phyloP scores from a whole-genome alignment of 2,329 filamentous ascomycete species.

The Aspergillus uvarum region DNA sequence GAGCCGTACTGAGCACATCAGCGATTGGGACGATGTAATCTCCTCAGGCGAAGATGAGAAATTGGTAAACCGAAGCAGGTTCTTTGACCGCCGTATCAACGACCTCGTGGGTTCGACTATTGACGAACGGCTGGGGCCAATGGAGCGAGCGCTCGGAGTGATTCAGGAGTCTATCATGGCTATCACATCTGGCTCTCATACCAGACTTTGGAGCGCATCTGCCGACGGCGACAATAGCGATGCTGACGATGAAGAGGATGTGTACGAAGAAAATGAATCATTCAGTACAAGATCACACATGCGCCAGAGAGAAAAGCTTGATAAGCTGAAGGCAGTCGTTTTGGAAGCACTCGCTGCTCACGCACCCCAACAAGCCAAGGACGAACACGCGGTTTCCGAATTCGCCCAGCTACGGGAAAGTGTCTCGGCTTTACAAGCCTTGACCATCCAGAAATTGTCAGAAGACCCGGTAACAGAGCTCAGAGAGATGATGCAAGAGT shows the following conservation, averaged over 20 bases:
- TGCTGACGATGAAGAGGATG: constrained; percentile 91
- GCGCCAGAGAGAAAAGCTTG: constrained; percentile 66
- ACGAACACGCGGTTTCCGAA: constrained; percentile 34
- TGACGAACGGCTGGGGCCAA: constrained; percentile 71
- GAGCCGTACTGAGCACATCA: constrained; percentile 63
- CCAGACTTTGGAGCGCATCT: constrained; percentile 64
- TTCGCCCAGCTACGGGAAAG: constrained; percentile 41
- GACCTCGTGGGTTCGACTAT: constrained; percentile 77
- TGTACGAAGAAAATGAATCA: constrained; percentile 51
- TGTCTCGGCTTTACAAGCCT: constrained; percentile 42
- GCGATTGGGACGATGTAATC: constrained; percentile 90
- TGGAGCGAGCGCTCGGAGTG: constrained; percentile 73
- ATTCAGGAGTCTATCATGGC: constrained; percentile 70
- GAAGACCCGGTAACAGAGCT: constrained; percentile 53
- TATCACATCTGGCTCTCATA: constrained; percentile 58
- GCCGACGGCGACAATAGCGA: constrained; percentile 76
- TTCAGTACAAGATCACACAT: constrained; percentile 74
- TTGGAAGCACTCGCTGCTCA: constrained; percentile 63
- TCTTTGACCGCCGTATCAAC: constrained; percentile 90
- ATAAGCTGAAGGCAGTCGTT: constrained; percentile 71
- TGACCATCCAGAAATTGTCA: constrained; percentile 38
- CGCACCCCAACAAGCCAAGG: constrained; percentile 28
- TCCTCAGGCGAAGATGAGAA: constrained; percentile 81
- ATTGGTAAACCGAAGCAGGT: constrained; percentile 74
- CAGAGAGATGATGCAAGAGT: constrained; percentile 63